Evolutionary conservation across 176 grass and related monocot genomes (phyloP).

Genomic region (Rhynchospora pubera): DNA sequence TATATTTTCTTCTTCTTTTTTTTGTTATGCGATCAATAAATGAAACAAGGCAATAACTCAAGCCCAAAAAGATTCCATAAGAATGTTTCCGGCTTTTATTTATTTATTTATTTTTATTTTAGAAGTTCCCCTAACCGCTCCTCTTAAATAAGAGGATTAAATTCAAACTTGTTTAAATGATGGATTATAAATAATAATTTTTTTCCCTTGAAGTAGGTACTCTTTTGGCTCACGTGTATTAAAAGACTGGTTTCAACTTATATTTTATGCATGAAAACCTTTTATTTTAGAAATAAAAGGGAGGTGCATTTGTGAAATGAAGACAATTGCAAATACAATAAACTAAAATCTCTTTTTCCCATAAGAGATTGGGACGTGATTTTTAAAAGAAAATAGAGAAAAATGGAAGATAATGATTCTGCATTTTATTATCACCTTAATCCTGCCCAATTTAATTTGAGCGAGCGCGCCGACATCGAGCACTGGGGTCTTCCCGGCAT

Average conservation of each 20-base stretch:
- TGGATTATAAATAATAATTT: neutral
- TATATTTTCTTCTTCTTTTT: neutral
- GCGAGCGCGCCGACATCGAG: slow-evolving; percentile 72
- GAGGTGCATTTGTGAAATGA: neutral
- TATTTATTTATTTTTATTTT: neutral
- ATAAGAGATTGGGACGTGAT: neutral
- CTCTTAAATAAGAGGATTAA: neutral
- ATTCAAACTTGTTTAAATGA: neutral
- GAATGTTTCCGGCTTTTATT: neutral
- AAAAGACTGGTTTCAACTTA: neutral
- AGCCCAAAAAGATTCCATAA: neutral
- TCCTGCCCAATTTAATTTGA: slow-evolving; percentile 88
- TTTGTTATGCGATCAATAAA: neutral
- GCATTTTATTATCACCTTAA: slow-evolving; percentile 47
- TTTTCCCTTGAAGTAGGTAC: neutral
- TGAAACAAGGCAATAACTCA: neutral
- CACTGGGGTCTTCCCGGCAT: slow-evolving; percentile 84
- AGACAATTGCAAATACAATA: neutral
- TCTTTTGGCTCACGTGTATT: neutral
- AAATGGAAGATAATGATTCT: neutral
- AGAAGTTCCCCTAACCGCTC: neutral
- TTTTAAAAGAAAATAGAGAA: neutral
- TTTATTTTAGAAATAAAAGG: neutral
- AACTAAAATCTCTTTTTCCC: neutral
- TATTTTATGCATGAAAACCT: neutral